Evolutionary conservation across 257 asterid species (phyloP).

Genomic region (Solanum etuberosum): DNA sequence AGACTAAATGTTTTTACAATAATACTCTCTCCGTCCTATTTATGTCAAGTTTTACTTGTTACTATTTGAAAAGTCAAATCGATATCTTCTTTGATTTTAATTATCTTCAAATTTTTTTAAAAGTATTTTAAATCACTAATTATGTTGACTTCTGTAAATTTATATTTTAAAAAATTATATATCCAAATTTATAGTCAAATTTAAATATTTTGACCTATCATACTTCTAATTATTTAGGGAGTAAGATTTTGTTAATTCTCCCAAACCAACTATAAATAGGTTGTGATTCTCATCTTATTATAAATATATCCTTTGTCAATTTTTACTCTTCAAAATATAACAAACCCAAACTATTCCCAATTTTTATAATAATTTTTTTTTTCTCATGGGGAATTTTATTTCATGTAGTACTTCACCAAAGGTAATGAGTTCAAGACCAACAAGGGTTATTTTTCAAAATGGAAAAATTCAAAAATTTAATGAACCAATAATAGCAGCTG

Average conservation of each 20-base stretch:
- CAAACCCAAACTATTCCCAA: not conserved
- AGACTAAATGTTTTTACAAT: not conserved
- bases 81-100: not conserved
- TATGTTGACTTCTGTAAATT: not conserved
- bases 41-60: not conserved
- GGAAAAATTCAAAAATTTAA: constrained; percentile 54
- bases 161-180: not conserved
- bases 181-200: not conserved
- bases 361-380: not conserved
- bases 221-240: not conserved
- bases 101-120: not conserved
- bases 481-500: constrained; percentile 56
- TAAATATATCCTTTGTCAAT: not conserved
- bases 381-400: constrained; percentile 45
- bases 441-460: constrained; percentile 47
- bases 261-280: not conserved
- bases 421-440: constrained; percentile 24
- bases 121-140: not conserved
- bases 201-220: not conserved
- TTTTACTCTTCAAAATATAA: not conserved
- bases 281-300: not conserved
- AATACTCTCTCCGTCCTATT: not conserved
- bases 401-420: constrained; percentile 34
- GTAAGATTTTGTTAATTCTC: not conserved
- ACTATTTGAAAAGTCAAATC: not conserved